phyloP scores from a whole-genome alignment of 768 basidiomycete genomes.

The Cytidiella melzeri region DNA sequence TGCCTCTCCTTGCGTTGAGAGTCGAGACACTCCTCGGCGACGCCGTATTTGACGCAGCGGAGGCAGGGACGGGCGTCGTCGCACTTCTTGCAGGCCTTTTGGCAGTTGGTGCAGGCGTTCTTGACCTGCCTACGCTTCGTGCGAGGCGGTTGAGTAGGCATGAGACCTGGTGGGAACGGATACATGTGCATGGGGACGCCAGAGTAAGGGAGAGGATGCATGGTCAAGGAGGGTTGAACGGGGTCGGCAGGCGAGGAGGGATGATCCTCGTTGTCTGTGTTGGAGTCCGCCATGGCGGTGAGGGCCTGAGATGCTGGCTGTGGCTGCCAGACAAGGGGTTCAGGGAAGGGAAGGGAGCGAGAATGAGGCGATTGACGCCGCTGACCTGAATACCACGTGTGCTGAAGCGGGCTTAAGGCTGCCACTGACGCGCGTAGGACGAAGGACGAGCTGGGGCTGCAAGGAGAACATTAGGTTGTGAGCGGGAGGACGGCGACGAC shows the following conservation, averaged over 20 bases:
- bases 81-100: slow-evolving; percentile 89
- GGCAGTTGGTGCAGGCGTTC: slow-evolving; percentile 87
- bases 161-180: slow-evolving; percentile 48
- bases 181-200: slow-evolving; percentile 66
- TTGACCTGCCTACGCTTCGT: slow-evolving; percentile 85
- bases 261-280: slow-evolving; percentile 35
- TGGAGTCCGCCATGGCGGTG: slow-evolving; percentile 34
- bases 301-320: slow-evolving; percentile 24
- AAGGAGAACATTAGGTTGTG: slow-evolving; percentile 1
- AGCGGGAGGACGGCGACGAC: slow-evolving; percentile 3
- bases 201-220: slow-evolving; percentile 46
- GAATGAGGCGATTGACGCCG: slow-evolving; percentile 12
- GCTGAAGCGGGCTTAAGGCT: slow-evolving; percentile 11
- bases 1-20: slow-evolving; percentile 91
- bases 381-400: slow-evolving; percentile 11
- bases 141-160: slow-evolving; percentile 45
- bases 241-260: slow-evolving; percentile 21
- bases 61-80: slow-evolving; percentile 90
- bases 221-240: slow-evolving; percentile 43
- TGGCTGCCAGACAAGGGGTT: neutral
- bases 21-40: slow-evolving; percentile 81
- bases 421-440: slow-evolving; percentile 5
- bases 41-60: slow-evolving; percentile 87
- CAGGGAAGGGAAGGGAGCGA: slow-evolving; percentile 6
- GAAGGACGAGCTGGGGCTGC: slow-evolving; percentile 1